A percentile compares a stretch with the other conserved stretches of the same genome.
Evolutionary conservation across 805 yeast genomes (phyloP).

Genomic region (Monosporozyma yasuniensis): DNA sequence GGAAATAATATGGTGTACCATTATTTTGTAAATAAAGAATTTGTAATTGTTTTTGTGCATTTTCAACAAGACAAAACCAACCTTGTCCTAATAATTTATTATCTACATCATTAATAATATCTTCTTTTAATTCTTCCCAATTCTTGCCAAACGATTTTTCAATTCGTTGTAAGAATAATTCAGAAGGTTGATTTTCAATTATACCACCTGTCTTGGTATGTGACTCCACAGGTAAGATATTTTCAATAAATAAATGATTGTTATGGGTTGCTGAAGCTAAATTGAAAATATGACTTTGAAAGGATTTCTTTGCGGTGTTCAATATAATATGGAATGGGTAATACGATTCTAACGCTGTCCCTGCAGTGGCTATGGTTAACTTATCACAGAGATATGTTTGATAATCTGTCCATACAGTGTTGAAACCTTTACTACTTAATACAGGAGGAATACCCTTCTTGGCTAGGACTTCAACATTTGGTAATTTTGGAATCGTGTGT

Average conservation of each 20-base stretch:
- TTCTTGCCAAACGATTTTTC: slow-evolving; percentile 24
- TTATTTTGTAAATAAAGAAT: slow-evolving; percentile 55
- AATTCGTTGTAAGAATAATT: slow-evolving; percentile 31
- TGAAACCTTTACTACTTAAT: slow-evolving; percentile 44
- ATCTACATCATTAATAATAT: slow-evolving; percentile 43
- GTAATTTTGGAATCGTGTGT: slow-evolving; percentile 28
- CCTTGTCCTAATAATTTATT: slow-evolving; percentile 48
- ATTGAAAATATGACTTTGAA: slow-evolving; percentile 63
- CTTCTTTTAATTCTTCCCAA: slow-evolving; percentile 43
- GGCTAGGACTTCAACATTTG: slow-evolving; percentile 10
- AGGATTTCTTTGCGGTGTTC: slow-evolving; percentile 57
- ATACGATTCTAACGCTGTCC: slow-evolving; percentile 71
- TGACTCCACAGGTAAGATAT: slow-evolving; percentile 25
- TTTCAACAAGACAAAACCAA: slow-evolving; percentile 67
- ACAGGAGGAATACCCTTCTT: slow-evolving; percentile 25
- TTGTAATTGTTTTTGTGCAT: slow-evolving; percentile 47
- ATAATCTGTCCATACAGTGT: slow-evolving; percentile 71
- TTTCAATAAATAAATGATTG: slow-evolving; percentile 81
- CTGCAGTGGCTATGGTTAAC: slow-evolving; percentile 56
- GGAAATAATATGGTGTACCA: slow-evolving; percentile 68
- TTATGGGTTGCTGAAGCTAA: slow-evolving; percentile 86
- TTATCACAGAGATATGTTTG: slow-evolving; percentile 58
- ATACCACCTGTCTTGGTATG: slow-evolving; percentile 3
- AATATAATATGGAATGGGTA: slow-evolving; percentile 62
- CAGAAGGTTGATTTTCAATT: slow-evolving; percentile 28